Percentiles rank a stretch among this genome's conserved stretches.
phyloP scores from a whole-genome alignment of 176 grass and related monocot species.

The Oryza longistaminata region DNA sequence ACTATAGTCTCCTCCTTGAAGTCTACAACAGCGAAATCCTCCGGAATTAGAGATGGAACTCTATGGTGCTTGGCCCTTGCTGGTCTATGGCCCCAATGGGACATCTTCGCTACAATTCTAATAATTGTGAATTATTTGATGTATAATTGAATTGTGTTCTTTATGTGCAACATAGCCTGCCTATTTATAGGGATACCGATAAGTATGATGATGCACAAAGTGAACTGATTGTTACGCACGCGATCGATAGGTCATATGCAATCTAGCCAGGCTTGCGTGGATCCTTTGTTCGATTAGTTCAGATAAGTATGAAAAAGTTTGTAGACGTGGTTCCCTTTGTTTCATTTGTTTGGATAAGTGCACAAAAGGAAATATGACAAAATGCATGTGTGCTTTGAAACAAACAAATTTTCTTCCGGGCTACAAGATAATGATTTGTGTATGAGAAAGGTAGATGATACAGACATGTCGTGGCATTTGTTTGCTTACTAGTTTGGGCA shows the following conservation, averaged over 20 bases:
- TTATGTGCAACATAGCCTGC: neutral
- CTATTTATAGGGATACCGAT: neutral
- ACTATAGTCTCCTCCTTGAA: neutral
- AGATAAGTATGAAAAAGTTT: neutral
- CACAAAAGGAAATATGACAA: neutral
- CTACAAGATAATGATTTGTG: neutral
- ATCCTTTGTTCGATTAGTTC: neutral
- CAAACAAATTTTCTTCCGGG: neutral
- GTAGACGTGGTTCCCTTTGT: neutral
- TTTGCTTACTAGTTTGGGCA: neutral
- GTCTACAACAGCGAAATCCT: neutral
- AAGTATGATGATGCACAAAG: neutral
- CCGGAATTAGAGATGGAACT: neutral
- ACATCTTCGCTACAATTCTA: neutral
- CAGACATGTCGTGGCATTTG: neutral
- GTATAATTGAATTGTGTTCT: neutral
- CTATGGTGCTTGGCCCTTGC: neutral
- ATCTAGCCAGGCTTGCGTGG: neutral
- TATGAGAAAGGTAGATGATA: neutral
- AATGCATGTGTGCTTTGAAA: neutral
- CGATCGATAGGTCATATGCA: neutral
- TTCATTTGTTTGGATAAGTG: neutral
- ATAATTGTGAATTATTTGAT: neutral
- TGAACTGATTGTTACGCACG: neutral
- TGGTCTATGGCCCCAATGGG: neutral